These are phyloP conservation scores for Syncephalastrum racemosum DNA, from an alignment of 371 early-diverging fungal species.

Conservation along the genomic window DNA sequence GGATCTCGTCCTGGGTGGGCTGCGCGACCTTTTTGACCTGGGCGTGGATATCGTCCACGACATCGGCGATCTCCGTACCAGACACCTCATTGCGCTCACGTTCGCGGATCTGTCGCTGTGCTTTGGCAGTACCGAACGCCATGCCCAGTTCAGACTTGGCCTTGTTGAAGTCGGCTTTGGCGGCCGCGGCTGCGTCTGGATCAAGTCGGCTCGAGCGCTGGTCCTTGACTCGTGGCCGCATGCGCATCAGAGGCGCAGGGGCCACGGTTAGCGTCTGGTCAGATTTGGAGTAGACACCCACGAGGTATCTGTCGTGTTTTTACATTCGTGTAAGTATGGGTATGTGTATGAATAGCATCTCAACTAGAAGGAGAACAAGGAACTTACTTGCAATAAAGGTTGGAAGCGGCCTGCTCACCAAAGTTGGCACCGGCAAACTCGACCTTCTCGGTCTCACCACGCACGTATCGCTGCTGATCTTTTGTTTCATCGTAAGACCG, in stretches of 20 bases:
- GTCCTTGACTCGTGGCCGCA: conserved; percentile 67
- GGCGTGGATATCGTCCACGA: conserved; percentile 55
- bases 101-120: conserved; percentile 73
- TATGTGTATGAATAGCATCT: background rate
- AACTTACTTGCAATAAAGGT: conserved; percentile 53
- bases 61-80: conserved; percentile 53
- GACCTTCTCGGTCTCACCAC: conserved; percentile 73
- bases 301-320: conserved; percentile 57
- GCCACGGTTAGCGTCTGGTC: conserved; percentile 64
- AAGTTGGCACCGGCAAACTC: conserved; percentile 70
- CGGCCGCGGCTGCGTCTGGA: conserved; percentile 14
- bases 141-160: conserved; percentile 81
- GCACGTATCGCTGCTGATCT: conserved; percentile 43
- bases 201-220: conserved; percentile 32
- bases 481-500: conserved; percentile 18
- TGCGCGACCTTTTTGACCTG: conserved; percentile 59
- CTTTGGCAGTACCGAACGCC: conserved; percentile 91
- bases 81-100: conserved; percentile 81
- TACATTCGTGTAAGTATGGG: background rate
- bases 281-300: conserved; percentile 73
- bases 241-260: conserved; percentile 64
- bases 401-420: conserved; percentile 52
- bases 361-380: too few species aligned
- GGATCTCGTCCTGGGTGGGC: conserved; percentile 53
- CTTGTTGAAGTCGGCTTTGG: conserved; percentile 16